Base-by-base conservation (phyloP, 495 filamentous ascomycete species). In the Lindgomyces ingoldianus region DNA sequence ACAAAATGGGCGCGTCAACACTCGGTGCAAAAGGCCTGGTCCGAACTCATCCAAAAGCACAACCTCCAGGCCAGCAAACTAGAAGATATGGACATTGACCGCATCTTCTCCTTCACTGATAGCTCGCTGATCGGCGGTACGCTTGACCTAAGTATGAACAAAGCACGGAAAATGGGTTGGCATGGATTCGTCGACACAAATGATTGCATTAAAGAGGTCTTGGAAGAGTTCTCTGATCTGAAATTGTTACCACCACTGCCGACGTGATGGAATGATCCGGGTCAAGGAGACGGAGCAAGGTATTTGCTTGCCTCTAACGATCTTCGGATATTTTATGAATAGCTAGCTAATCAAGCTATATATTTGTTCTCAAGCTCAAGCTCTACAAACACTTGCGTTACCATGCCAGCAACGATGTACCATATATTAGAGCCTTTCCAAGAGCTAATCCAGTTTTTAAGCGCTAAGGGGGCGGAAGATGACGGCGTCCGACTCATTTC, bases 11-110 rank as follows among this genome's bases (percentile, higher is more conserved):
- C 81, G 14, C 75, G 76, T 53, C 68, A 51, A 53, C 66, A 69
- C 0, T 74, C 81, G n/a, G 78, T 84, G 3, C 73, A 77, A 68
- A 64, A 73, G 24, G 77, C 80, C 2, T 82, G 79, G 79, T 60
- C 53, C n/a, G 67, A 71, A 45, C 26, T 81, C 39, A 70, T 73
- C 12, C 24, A 58, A 9, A 26, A 71, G 62, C 64, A 61, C 50
- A 60, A 50, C 8, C 27, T 58, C 14, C 18, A 52, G 12, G 45
- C n/a, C 22, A 16, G 21, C 2, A 58, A 46, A 48, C 61, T 75
- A 44, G 51, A 57, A 49, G 69, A 73, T 39, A 73, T 73, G 67
- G 72, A 77, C 48, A 52, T 71, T 51, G 73, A 76, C 41, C 56
- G 75, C 0, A 67, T 77, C 11, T 76, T 77, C 60, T 67, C 58